Evolutionary conservation across 2,329 filamentous ascomycete species (phyloP).

Genomic region (Colletotrichum lindemuthianum): DNA sequence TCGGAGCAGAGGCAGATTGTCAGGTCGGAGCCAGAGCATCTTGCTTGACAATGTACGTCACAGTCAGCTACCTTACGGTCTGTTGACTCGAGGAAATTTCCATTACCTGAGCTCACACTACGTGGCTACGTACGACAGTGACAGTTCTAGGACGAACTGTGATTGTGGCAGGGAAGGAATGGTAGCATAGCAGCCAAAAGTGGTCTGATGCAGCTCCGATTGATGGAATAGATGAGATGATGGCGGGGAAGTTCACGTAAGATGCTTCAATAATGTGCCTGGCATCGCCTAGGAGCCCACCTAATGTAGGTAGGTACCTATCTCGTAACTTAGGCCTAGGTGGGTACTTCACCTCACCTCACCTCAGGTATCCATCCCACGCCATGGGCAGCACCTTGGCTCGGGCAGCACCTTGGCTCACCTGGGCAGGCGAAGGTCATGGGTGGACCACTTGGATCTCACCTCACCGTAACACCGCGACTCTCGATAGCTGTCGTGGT

Average conservation of each 20-base stretch:
- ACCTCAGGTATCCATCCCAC: no score
- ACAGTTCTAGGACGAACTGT: not conserved
- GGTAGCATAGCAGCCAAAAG: constrained; percentile 17
- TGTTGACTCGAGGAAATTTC: not conserved
- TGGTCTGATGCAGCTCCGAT: constrained; percentile 35
- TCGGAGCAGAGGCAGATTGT: constrained; percentile 12
- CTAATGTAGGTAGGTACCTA: no score
- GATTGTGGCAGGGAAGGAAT: constrained; percentile 13
- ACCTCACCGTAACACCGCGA: no score
- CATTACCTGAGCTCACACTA: constrained; percentile 27
- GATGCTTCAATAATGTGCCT: not conserved
- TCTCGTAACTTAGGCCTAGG: no score
- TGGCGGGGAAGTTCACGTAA: constrained; percentile 24
- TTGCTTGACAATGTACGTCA: not conserved
- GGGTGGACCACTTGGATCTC: no score
- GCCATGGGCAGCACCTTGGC: no score
- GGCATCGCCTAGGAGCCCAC: no score
- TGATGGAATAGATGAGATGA: constrained; percentile 29
- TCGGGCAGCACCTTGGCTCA: no score
- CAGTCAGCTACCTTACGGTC: not conserved
- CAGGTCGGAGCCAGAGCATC: constrained; percentile 22
- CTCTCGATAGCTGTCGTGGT: no score
- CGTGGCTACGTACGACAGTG: constrained; percentile 15
- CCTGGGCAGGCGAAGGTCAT: no score
- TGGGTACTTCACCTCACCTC: no score